Evolutionary conservation across 2,329 filamentous ascomycete genomes (phyloP).

Genomic region (Cercospora janseana): DNA sequence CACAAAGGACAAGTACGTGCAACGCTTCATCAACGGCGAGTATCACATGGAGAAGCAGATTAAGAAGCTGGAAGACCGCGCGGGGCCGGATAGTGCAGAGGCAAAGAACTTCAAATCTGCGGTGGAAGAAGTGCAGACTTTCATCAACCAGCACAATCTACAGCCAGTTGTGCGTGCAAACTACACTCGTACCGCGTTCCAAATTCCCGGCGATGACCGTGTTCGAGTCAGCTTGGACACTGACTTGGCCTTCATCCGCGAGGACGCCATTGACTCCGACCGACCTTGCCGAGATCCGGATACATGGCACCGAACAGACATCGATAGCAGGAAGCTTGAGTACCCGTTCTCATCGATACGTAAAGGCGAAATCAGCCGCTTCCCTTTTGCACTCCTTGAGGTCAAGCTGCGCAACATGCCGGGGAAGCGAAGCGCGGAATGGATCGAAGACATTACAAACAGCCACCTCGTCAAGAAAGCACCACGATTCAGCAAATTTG

Average conservation of each 20-base stretch:
- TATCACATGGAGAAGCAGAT: conserved; percentile 91
- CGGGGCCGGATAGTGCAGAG: conserved; percentile 64
- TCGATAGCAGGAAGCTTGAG: conserved; percentile 76
- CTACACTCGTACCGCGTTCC: conserved; percentile 91
- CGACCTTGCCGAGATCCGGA: conserved; percentile 85
- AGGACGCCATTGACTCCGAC: conserved; percentile 70
- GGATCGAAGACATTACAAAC: conserved; percentile 87
- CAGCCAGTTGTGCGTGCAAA: conserved; percentile 87
- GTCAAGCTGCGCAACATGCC: conserved; percentile 67
- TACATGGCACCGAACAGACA: conserved; percentile 88
- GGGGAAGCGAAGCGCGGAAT: conserved; percentile 70
- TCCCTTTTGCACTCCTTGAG: conserved; percentile 87
- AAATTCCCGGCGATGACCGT: conserved; percentile 87
- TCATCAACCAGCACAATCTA: conserved; percentile 73
- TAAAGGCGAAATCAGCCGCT: conserved; percentile 85
- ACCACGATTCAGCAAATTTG: conserved; percentile 93
- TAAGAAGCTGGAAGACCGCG: conserved; percentile 76
- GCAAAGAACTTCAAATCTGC: conserved; percentile 68
- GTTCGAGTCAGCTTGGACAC: conserved; percentile 93
- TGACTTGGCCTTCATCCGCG: conserved; percentile 79
- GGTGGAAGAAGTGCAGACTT: conserved; percentile 73
- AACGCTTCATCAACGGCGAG: conserved; percentile 78
- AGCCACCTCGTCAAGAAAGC: conserved; percentile 89
- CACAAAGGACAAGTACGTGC: conserved; percentile 93
- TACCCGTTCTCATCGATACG: conserved; percentile 86